Base-by-base conservation (phyloP, 75 land plant species). In the Larix kaempferi region DNA sequence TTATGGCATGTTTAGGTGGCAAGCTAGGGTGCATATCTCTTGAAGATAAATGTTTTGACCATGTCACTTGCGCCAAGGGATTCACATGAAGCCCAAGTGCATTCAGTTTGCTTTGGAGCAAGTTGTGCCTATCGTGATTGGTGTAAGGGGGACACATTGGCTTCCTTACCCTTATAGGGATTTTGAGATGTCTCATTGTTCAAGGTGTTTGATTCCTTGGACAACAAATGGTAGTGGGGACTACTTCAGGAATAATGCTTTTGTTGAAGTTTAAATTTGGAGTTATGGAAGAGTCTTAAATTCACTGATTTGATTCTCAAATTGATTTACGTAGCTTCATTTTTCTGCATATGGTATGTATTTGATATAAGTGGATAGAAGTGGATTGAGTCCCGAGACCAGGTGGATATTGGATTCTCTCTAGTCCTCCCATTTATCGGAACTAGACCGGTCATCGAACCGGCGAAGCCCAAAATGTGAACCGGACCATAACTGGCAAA, bases 41-140 rank as follows among this genome's bases (percentile, higher is more conserved):
- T 83, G 78, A 86, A 88, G 77, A 91, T 80, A 84, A 85, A 91
- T 81, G 91, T 95, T 21, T 60, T 95, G 71, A 82, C 98, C 59
- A 91, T 95, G 98, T 95, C 98, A 23, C 91, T 95, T 89, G 98
- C 95, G 29, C 98, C 98, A 41, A 86, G 93, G 78, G 98, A 95
- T 56, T 89, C 91, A 41, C 95, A 92, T 80, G 93, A 89, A 73
- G 90, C n/a, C 93, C 98, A 92, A 82, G 90, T 95, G 37, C n/a
- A n/a, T n/a, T n/a, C 98, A 95, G 75, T 95, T 95, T 86, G 95
- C 95, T 55, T 83, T 94, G 23, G 98, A 94, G 75, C 85, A 94
- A 76, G 98, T 94, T 69, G 94, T 92, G 6, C 98, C 98, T 80
- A 95, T 95, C 35, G 92, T 95, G 58, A 93, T 95, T 76, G 95